Conservation (phyloP, 371 early-diverging fungal genomes). For the Actinomucor elegans region DNA sequence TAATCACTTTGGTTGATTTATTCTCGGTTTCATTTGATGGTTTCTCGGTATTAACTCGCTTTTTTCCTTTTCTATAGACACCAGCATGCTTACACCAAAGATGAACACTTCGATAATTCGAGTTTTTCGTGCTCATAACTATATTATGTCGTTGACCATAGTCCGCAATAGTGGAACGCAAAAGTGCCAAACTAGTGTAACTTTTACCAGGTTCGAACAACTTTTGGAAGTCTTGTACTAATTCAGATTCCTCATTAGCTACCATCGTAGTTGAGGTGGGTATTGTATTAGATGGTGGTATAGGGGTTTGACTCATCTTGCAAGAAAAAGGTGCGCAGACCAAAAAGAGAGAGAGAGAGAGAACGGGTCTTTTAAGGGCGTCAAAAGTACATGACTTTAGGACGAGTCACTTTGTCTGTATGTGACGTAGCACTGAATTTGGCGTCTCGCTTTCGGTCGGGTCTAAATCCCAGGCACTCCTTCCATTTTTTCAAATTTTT, state of each 20-base stretch:
- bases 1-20: background rate
- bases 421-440: too few species aligned
- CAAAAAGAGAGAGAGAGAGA: too few species aligned
- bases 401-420: too few species aligned
- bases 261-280: background rate
- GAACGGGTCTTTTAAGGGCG: too few species aligned
- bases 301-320: background rate
- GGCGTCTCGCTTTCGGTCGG: too few species aligned
- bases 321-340: background rate
- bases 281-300: background rate
- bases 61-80: slow-evolving; percentile 5
- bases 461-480: too few species aligned
- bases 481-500: too few species aligned
- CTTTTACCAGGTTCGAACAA: slow-evolving; percentile 1
- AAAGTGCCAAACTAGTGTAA: background rate
- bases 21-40: too few species aligned
- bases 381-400: too few species aligned
- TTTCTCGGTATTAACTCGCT: background rate
- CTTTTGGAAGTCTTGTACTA: background rate
- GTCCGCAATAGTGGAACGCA: background rate
- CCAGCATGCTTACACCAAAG: slow-evolving; percentile 18
- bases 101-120: slow-evolving; percentile 9
- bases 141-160: slow-evolving; percentile 8
- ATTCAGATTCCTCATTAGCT: background rate
- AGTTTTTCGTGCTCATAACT: slow-evolving; percentile 13